Evolutionary conservation across 768 basidiomycete genomes (phyloP).

Genomic region (Daedaleopsis nitida): DNA sequence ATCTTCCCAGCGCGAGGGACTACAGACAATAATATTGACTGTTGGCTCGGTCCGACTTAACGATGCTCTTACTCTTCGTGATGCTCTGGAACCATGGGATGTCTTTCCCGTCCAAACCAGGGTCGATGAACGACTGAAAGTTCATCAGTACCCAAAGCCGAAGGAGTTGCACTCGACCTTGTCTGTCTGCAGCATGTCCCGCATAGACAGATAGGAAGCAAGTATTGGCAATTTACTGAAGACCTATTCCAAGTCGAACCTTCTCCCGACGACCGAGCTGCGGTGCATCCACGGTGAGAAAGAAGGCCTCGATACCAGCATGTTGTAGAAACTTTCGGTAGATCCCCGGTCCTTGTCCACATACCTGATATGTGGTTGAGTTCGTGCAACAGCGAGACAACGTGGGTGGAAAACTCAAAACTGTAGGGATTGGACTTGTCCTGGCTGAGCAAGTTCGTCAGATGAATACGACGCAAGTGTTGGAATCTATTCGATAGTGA

Average conservation of each 20-base stretch:
- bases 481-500: slow-evolving; percentile 80
- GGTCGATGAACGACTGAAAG: slow-evolving; percentile 97
- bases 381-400: background rate
- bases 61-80: slow-evolving; percentile 62
- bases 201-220: background rate
- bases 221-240: no score
- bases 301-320: slow-evolving; percentile 91
- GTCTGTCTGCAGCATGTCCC: slow-evolving; percentile 90
- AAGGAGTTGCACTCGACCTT: no score
- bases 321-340: slow-evolving; percentile 88
- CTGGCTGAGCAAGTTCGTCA: slow-evolving; percentile 83
- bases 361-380: slow-evolving; percentile 1
- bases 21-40: no score
- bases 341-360: slow-evolving; percentile 69
- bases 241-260: no score
- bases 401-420: slow-evolving; percentile 48
- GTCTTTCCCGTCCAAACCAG: slow-evolving; percentile 84
- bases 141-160: no score
- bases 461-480: slow-evolving; percentile 95
- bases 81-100: slow-evolving; percentile 65
- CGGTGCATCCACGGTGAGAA: slow-evolving; percentile 98
- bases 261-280: slow-evolving; percentile 94
- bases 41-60: no score
- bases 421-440: slow-evolving; percentile 86
- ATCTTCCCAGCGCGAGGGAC: slow-evolving; percentile 66